phyloP scores from a whole-genome alignment of 2,329 filamentous ascomycete species.

The Cladophialophora bantiana region DNA sequence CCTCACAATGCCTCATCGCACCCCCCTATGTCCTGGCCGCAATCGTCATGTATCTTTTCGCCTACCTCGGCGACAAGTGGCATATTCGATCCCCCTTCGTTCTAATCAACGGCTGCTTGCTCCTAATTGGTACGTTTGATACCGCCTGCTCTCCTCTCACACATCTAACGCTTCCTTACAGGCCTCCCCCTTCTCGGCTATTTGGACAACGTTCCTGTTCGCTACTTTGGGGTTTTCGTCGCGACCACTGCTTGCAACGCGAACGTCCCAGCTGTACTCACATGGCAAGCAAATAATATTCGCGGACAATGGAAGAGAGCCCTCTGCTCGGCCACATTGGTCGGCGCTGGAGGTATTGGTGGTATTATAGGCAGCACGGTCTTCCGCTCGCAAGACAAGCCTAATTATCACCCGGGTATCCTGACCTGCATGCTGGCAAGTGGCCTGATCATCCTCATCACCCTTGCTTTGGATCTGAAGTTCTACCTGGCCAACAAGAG shows the following conservation, averaged over 20 bases:
- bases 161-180: constrained; percentile 10
- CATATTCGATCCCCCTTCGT: constrained; percentile 71
- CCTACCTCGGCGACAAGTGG: constrained; percentile 72
- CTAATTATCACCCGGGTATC: constrained; percentile 45
- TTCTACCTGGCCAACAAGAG: constrained; percentile 40
- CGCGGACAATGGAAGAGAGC: constrained; percentile 89
- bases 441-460: constrained; percentile 38
- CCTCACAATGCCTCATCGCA: constrained; percentile 74
- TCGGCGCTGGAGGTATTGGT: constrained; percentile 66
- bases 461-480: constrained; percentile 38
- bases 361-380: constrained; percentile 78
- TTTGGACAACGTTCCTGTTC: constrained; percentile 60
- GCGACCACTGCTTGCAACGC: constrained; percentile 78
- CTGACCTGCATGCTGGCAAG: constrained; percentile 37
- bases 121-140: constrained; percentile 55
- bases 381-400: constrained; percentile 62
- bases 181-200: constrained; percentile 78
- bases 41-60: constrained; percentile 66
- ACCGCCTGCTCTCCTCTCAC: neutral
- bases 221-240: constrained; percentile 78
- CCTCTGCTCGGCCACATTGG: constrained; percentile 46
- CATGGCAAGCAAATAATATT: constrained; percentile 88
- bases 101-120: constrained; percentile 64
- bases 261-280: constrained; percentile 76
- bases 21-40: constrained; percentile 70